A percentile compares a stretch with the other conserved stretches of the same genome.
Evolutionary conservation across 2,329 filamentous ascomycete species (phyloP).

Genomic region (Canariomyces notabilis): DNA sequence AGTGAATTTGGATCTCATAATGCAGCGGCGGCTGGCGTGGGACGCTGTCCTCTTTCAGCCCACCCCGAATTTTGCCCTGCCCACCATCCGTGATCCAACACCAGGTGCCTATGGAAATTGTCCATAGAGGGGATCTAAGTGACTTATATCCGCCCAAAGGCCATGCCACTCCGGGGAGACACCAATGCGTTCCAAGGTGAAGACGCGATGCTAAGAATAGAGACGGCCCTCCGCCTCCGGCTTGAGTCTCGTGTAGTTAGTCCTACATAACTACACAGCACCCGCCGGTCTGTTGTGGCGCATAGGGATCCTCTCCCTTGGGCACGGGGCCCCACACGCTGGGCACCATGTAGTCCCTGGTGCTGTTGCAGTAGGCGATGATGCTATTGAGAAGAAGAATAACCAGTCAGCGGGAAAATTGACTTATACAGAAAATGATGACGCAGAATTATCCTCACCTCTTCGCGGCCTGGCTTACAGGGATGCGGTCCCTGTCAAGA

Average conservation of each 20-base stretch:
- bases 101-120: slow-evolving; percentile 1
- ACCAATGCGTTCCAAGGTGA: neutral
- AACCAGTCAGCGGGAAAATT: slow-evolving; percentile 2
- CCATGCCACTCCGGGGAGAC: neutral
- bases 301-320: slow-evolving; percentile 96
- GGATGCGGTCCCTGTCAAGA: slow-evolving; percentile 89
- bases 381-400: slow-evolving; percentile 69
- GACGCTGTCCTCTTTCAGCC: neutral
- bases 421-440: neutral
- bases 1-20: neutral
- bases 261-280: slow-evolving; percentile 93
- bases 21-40: neutral
- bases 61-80: slow-evolving; percentile 1
- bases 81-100: slow-evolving; percentile 4
- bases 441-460: slow-evolving; percentile 51
- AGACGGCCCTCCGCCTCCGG: slow-evolving; percentile 10
- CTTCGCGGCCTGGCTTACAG: slow-evolving; percentile 87
- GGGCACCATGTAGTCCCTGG: slow-evolving; percentile 97
- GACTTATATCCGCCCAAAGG: neutral
- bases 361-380: slow-evolving; percentile 96
- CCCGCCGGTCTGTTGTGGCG: slow-evolving; percentile 84
- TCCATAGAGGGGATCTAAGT: neutral
- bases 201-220: slow-evolving; percentile 1
- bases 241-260: slow-evolving; percentile 10
- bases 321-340: slow-evolving; percentile 94